These are phyloP conservation scores for Cercospora citrullina DNA, from an alignment of 2,329 filamentous ascomycete species.

Conservation along the genomic window DNA sequence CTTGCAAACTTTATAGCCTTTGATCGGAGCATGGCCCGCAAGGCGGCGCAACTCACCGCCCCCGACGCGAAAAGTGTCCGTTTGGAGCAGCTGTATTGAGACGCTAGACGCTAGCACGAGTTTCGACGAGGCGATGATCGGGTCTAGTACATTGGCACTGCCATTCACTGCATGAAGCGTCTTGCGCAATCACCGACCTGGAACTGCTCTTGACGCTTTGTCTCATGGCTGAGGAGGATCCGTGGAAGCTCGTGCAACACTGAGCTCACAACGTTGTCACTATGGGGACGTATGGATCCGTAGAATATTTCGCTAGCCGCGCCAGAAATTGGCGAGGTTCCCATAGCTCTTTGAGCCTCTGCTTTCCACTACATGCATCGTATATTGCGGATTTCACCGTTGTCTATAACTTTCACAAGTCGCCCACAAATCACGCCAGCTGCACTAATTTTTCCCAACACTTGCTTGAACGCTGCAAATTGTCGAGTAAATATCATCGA, in stretches of 20 bases:
- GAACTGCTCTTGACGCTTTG: not conserved
- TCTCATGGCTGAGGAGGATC: not conserved
- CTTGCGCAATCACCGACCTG: not conserved
- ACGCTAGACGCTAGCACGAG: not conserved
- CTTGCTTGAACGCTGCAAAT: conserved; percentile 12
- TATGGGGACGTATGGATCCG: not conserved
- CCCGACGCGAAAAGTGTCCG: not conserved
- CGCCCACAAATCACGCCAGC: not conserved
- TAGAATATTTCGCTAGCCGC: not conserved
- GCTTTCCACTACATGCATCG: not conserved
- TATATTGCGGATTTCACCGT: not conserved
- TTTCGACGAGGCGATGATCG: not conserved
- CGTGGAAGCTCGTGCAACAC: not conserved
- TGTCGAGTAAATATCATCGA: not conserved
- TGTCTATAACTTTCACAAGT: not conserved
- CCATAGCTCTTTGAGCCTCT: not conserved
- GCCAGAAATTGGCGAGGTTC: not conserved
- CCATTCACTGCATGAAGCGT: not conserved
- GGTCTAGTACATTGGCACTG: not conserved
- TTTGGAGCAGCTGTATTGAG: not conserved
- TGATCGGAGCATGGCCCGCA: not conserved
- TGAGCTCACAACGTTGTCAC: not conserved
- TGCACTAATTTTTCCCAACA: not conserved
- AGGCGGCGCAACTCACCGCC: not conserved
- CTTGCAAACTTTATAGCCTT: not conserved